These are phyloP conservation scores for Pugionium cornutum DNA, from an alignment of 345 rosid genomes.

Conservation along the genomic window DNA sequence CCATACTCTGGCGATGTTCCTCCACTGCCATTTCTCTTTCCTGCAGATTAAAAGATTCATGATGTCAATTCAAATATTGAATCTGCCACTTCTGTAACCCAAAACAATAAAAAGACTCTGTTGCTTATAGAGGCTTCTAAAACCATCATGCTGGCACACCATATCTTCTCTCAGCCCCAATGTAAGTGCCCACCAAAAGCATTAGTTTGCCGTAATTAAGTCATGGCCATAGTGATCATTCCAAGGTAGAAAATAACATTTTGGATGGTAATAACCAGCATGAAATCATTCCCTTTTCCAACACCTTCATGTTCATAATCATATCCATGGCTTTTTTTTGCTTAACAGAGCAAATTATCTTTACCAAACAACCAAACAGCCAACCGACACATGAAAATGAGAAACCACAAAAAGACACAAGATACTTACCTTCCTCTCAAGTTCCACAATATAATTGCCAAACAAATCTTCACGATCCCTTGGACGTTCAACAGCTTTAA, in stretches of 20 bases:
- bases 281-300: neutral
- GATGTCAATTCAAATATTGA: conserved; percentile 12
- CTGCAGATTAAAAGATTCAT: conserved; percentile 45
- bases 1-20: conserved; percentile 60
- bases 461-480: conserved; percentile 95
- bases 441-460: conserved; percentile 82
- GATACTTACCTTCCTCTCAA: conserved; percentile 81
- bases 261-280: conserved; percentile 11
- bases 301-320: neutral
- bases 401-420: neutral
- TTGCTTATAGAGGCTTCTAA: conserved; percentile 18
- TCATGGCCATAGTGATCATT: conserved; percentile 17
- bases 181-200: conserved; percentile 26
- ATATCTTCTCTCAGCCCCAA: conserved; percentile 16
- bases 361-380: neutral
- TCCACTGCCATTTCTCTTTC: conserved; percentile 90
- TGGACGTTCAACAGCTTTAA: conserved; percentile 83
- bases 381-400: neutral
- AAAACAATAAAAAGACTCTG: neutral
- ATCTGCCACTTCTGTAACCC: neutral
- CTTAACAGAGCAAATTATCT: conserved; percentile 13
- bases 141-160: conserved; percentile 13
- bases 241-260: conserved; percentile 18
- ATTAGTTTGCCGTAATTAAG: neutral
- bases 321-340: conserved; percentile 15